A percentile compares a stretch with the other conserved stretches of the same genome.
phyloP scores from a whole-genome alignment of 352 stramenopile genomes.

The Phytophthora fragariaefolia region DNA sequence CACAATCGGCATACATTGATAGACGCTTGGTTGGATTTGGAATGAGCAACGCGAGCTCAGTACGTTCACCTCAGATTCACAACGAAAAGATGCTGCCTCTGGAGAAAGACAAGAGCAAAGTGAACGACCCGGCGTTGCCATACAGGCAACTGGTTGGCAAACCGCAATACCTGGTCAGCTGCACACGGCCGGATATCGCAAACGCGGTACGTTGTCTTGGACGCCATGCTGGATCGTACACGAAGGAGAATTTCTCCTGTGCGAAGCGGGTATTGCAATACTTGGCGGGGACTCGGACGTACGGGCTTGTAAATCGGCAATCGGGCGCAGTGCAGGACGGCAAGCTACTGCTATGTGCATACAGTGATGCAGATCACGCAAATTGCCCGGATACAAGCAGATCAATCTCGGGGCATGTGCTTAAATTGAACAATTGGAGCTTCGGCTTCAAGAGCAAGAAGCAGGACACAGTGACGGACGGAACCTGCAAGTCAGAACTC shows the following conservation, averaged over 20 bases:
- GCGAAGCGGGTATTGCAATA: slow-evolving; percentile 1
- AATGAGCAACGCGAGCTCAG: no score
- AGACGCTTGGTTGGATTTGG: no score
- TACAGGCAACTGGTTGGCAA: no score
- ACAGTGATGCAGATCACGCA: slow-evolving; percentile 8
- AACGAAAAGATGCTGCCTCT: no score
- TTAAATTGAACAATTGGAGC: slow-evolving; percentile 3
- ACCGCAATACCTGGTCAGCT: no score
- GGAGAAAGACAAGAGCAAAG: no score
- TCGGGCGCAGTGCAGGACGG: neutral
- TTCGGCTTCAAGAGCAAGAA: slow-evolving; percentile 16
- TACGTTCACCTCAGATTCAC: no score
- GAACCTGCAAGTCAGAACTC: slow-evolving; percentile 14
- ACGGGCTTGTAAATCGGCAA: slow-evolving; percentile 1
- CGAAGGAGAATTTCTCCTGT: slow-evolving; percentile 6
- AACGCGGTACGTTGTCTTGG: no score
- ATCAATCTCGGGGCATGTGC: slow-evolving; percentile 2
- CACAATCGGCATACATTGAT: no score
- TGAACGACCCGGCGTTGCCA: no score
- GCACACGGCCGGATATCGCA: no score
- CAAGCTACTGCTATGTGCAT: neutral
- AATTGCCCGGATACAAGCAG: slow-evolving; percentile 1
- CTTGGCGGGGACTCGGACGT: neutral
- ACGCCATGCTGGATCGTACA: no score
- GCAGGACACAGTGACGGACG: slow-evolving; percentile 3